A percentile compares a stretch with the other conserved stretches of the same genome.
phyloP scores from a whole-genome alignment of 2,329 filamentous ascomycete genomes.

The Sporothrix brasiliensis region DNA sequence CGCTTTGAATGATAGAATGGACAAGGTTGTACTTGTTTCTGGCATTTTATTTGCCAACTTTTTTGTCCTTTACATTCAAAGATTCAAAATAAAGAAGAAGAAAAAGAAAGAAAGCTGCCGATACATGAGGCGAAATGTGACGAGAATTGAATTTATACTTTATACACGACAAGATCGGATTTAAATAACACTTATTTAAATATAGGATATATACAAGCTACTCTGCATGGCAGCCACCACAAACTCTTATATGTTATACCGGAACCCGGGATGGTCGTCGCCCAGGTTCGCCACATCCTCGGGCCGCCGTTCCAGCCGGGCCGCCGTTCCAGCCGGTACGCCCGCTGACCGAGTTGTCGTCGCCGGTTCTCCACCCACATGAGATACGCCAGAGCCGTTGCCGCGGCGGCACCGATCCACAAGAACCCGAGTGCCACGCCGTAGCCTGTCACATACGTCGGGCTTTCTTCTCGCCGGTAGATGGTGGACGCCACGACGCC shows the following conservation, averaged over 20 bases:
- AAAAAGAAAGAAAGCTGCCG: neutral
- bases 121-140: neutral
- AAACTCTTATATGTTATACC: conserved; percentile 19
- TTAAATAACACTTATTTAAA: neutral
- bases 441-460: conserved; percentile 55
- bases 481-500: conserved; percentile 57
- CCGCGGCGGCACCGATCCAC: conserved; percentile 49
- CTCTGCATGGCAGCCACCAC: neutral
- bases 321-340: conserved; percentile 38
- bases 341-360: conserved; percentile 42
- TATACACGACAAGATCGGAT: too few species aligned
- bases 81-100: neutral
- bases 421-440: conserved; percentile 51
- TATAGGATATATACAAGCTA: neutral
- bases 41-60: neutral
- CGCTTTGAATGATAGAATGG: too few species aligned
- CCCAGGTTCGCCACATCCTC: conserved; percentile 45
- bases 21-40: too few species aligned
- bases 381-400: conserved; percentile 39
- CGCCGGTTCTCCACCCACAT: conserved; percentile 45
- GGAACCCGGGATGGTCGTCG: conserved; percentile 43
- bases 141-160: neutral
- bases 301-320: conserved; percentile 37
- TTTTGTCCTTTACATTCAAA: neutral
- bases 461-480: conserved; percentile 50